Base-by-base conservation (phyloP, 1,284 basidiomycete species). In the Tilletia caries region DNA sequence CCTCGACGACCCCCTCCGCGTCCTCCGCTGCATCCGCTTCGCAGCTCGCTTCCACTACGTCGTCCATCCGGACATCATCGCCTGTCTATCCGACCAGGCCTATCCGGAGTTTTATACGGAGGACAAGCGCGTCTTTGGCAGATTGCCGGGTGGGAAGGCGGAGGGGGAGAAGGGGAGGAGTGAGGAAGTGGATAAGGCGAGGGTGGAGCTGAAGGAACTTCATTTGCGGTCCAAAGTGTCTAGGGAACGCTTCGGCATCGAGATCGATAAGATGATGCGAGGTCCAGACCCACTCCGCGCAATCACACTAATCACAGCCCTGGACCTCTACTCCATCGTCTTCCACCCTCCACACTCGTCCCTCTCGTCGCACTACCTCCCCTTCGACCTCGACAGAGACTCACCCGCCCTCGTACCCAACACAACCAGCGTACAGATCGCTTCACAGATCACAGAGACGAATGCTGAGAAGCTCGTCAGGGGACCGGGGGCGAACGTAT, bases 11-110 rank as follows among this genome's bases (percentile, higher is more conserved):
- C 96, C 96, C 2, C 85, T 99, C 6, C 89, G 96, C 1, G 89
- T 98, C 13, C 85, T 98, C 41, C 89, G 96, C 43, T 95, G 93
- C 75, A 86, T 98, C 20, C 87, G 96, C 68, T 99, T 99, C 82
- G 90, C 95, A 0, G 92, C 91, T 77, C 87, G 96, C 34, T 93
- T 94, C 81, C 90, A 90, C 12, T 96, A 95, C 78, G 85, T 86
- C 18, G 86, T 98, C 69, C 90, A 91, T n/a, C 84, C 86, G 0
- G 90, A 91, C 67, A 86, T 96, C 32, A 84, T 75, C 13, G 71
- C 73, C 37, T 77, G 75, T 52, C 32, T 68, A 67, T 52, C 65
- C 25, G 71, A 75, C 20, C 71, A 74, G 29, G 74, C 74, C 0
- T 15, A 6, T 41, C 15, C 37, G 10, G 10, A 41, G 2, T 68